phyloP scores from a whole-genome alignment of 2,329 filamentous ascomycete genomes.

The Berkeleyomyces basicola region DNA sequence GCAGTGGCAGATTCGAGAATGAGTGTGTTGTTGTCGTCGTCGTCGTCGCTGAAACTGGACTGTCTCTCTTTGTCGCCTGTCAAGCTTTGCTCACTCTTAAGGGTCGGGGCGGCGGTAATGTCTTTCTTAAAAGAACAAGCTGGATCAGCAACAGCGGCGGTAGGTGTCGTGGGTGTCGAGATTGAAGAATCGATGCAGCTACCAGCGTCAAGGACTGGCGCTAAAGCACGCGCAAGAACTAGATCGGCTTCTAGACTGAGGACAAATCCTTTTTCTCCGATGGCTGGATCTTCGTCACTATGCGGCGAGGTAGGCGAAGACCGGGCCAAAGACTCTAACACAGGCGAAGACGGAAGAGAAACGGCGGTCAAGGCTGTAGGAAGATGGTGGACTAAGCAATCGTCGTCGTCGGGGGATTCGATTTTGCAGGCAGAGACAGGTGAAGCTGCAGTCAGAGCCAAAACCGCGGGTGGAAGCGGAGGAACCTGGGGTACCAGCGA shows the following conservation, averaged over 20 bases:
- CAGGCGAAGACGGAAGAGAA: neutral
- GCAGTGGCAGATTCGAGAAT: neutral
- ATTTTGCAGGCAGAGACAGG: neutral
- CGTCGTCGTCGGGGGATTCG: neutral
- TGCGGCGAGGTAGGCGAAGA: neutral
- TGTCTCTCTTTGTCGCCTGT: neutral
- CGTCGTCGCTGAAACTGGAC: neutral
- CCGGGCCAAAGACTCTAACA: neutral
- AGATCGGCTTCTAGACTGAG: neutral
- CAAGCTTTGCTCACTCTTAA: neutral
- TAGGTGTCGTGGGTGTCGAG: neutral
- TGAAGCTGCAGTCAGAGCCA: neutral
- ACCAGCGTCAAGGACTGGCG: neutral
- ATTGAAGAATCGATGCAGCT: neutral
- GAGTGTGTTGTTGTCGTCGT: neutral
- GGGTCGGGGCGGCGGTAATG: neutral
- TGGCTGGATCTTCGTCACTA: neutral
- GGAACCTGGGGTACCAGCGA: neutral
- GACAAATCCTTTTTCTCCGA: neutral
- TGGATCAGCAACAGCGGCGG: neutral
- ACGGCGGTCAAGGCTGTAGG: neutral
- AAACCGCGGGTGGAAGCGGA: neutral
- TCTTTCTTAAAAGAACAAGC: neutral
- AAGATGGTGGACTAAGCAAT: neutral
- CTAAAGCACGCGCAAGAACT: neutral